Conservation (phyloP, 139 green algal species). For the Asterochloris sp. region DNA sequence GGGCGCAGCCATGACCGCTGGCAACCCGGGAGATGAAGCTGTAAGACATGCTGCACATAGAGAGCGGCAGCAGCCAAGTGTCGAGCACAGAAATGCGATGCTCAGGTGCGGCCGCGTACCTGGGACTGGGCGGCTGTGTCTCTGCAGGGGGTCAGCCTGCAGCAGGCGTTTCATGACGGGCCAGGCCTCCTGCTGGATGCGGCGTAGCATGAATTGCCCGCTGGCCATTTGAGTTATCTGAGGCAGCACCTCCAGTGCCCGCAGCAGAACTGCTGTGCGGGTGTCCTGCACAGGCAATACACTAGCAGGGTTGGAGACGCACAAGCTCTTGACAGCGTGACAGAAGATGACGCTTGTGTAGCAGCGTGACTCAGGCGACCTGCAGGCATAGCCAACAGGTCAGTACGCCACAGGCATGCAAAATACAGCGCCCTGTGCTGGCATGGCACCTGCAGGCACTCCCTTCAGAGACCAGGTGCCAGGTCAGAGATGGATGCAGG, state of each 20-base stretch:
- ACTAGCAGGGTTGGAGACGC: neutral
- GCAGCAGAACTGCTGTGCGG: constrained; percentile 37
- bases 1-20: too few species aligned
- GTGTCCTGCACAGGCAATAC: constrained; percentile 31
- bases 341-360: neutral
- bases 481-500: too few species aligned
- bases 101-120: too few species aligned
- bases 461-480: too few species aligned
- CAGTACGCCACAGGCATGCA: too few species aligned
- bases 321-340: neutral
- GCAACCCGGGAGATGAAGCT: too few species aligned
- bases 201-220: constrained; percentile 50
- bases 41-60: too few species aligned
- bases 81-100: too few species aligned
- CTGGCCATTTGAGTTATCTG: constrained; percentile 29
- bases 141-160: neutral
- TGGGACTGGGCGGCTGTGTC: too few species aligned
- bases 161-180: constrained; percentile 56
- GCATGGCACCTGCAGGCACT: too few species aligned
- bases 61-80: too few species aligned
- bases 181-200: constrained; percentile 57
- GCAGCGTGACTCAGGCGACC: neutral
- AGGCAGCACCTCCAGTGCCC: constrained; percentile 16
- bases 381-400: neutral
- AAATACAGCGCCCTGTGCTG: too few species aligned